These are phyloP conservation scores for Effrenium voratum DNA, from an alignment of 73 alveolate genomes.

Conservation along the genomic window DNA sequence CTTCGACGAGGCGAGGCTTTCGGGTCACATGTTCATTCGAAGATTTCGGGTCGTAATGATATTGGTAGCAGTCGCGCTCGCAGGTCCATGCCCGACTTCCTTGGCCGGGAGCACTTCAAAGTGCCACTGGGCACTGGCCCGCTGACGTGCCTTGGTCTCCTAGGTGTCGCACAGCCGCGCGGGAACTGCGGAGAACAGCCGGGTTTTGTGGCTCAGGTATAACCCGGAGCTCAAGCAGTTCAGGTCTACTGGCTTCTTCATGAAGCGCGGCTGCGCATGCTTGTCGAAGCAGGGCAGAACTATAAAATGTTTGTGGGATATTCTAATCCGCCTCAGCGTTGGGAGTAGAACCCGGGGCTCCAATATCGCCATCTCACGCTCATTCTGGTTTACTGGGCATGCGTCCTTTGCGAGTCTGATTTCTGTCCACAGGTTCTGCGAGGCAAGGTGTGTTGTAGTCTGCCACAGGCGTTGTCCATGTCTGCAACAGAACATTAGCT, in stretches of 20 bases:
- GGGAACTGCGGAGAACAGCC: no score
- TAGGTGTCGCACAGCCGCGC: not conserved
- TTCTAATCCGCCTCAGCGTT: no score
- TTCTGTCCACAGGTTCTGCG: no score
- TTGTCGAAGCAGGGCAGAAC: no score
- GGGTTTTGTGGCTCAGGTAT: conserved; percentile 22
- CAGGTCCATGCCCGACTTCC: conserved; percentile 85
- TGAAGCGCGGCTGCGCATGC: conserved; percentile 66
- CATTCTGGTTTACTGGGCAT: no score
- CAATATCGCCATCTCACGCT: no score
- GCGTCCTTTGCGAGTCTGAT: no score
- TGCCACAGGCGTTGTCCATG: no score
- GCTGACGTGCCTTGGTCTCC: conserved; percentile 21
- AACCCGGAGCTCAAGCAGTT: conserved; percentile 76
- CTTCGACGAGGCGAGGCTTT: conserved; percentile 35
- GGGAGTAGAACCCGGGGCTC: no score
- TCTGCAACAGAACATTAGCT: no score
- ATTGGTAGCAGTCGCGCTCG: not conserved
- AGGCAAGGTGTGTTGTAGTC: no score
- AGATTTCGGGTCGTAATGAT: not conserved
- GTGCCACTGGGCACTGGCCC: conserved; percentile 90
- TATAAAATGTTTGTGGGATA: no score
- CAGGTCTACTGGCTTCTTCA: conserved; percentile 87
- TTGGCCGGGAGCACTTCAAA: conserved; percentile 27
- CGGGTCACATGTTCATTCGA: not conserved